Conservation (phyloP, 1,284 basidiomycete species). For the Serendipita sp. region DNA sequence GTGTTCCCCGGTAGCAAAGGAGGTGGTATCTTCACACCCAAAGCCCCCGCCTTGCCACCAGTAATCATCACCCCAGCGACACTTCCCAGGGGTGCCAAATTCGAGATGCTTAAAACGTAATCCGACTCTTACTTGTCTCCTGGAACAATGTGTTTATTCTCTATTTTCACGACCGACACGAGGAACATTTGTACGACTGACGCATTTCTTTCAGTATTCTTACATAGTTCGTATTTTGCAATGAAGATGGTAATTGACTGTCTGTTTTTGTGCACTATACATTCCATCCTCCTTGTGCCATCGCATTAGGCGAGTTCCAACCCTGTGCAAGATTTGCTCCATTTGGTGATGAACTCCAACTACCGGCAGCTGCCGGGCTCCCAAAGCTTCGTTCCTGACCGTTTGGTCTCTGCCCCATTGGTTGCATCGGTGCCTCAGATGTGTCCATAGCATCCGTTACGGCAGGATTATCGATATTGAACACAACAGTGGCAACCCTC, state of each 20-base stretch:
- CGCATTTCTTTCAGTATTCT: background rate
- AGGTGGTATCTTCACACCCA: constrained; percentile 1
- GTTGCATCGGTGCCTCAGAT: background rate
- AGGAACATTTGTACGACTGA: background rate
- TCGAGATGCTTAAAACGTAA: constrained; percentile 1
- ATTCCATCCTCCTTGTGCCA: background rate
- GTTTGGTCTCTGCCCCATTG: background rate
- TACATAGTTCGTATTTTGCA: background rate
- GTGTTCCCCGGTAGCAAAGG: constrained; percentile 2
- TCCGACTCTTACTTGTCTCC: background rate
- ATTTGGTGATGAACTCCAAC: constrained; percentile 7
- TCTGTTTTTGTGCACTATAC: background rate
- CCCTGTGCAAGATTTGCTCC: background rate
- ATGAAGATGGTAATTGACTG: background rate
- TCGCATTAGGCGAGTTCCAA: background rate
- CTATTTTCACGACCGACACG: background rate
- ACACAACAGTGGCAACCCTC: constrained; percentile 3
- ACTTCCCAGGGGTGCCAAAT: background rate
- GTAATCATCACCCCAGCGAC: constrained; percentile 1
- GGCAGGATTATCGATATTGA: constrained; percentile 5
- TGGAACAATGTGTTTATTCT: background rate
- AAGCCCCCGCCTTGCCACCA: background rate
- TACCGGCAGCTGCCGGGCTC: background rate
- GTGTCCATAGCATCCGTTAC: constrained; percentile 2
- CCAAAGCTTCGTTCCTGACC: background rate